These are phyloP conservation scores for Aspergillus diversus DNA, from an alignment of 495 filamentous ascomycete genomes.

Conservation along the genomic window DNA sequence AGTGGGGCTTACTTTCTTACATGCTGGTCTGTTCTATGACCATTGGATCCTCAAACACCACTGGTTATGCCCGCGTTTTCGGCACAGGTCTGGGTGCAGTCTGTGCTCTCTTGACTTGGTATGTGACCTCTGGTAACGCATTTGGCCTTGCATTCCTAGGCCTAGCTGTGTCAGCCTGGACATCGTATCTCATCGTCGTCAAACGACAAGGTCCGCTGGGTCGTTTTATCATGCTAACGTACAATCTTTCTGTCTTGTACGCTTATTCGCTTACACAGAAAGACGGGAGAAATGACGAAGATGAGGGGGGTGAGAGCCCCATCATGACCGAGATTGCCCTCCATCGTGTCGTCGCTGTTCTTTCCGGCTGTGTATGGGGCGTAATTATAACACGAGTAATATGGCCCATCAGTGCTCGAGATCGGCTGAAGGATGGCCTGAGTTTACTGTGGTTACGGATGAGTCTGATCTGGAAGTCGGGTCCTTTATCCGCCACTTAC, in stretches of 20 bases:
- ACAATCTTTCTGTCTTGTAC: slow-evolving; percentile 95
- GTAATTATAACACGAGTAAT: slow-evolving; percentile 85
- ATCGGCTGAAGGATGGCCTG: slow-evolving; percentile 83
- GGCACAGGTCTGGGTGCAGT: slow-evolving; percentile 83
- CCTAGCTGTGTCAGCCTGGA: slow-evolving; percentile 77
- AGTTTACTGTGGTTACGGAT: slow-evolving; percentile 88
- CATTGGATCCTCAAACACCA: slow-evolving; percentile 91
- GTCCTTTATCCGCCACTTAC: slow-evolving; percentile 78
- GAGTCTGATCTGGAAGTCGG: slow-evolving; percentile 95
- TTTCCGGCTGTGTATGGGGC: slow-evolving; percentile 88
- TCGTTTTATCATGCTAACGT: slow-evolving; percentile 89
- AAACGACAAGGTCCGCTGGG: slow-evolving; percentile 87
- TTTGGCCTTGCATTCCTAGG: slow-evolving; percentile 75
- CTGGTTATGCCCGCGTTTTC: slow-evolving; percentile 81
- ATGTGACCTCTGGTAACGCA: slow-evolving; percentile 69
- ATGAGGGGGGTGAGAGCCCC: slow-evolving; percentile 84
- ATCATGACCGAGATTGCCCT: slow-evolving; percentile 84
- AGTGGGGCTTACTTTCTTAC: slow-evolving; percentile 96
- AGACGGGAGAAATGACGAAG: slow-evolving; percentile 68
- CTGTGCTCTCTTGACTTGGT: slow-evolving; percentile 78
- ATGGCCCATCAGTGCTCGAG: slow-evolving; percentile 89
- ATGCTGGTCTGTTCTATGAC: slow-evolving; percentile 99
- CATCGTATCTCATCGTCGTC: slow-evolving; percentile 86
- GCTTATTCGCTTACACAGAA: slow-evolving; percentile 84
- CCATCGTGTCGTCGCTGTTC: slow-evolving; percentile 89